phyloP scores from a whole-genome alignment of 2,329 filamentous ascomycete species.

The Trichoderma brevicompactum region DNA sequence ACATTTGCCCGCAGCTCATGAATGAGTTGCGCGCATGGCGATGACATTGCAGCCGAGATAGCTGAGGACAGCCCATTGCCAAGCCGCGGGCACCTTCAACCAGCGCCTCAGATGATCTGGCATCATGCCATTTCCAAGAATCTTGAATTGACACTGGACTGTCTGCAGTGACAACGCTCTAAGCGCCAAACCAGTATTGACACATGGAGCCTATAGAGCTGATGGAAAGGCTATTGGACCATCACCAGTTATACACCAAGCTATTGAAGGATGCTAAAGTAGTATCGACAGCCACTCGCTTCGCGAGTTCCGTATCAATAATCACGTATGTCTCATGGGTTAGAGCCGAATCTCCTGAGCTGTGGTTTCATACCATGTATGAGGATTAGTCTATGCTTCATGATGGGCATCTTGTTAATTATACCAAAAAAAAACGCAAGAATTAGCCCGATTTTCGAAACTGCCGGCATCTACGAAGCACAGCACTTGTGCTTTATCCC shows the following conservation, averaged over 20 bases:
- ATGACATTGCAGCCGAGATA: not conserved
- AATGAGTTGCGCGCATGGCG: not conserved
- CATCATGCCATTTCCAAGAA: slow-evolving; percentile 5
- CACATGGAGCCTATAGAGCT: not conserved
- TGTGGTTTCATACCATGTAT: slow-evolving; percentile 1
- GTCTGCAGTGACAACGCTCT: not conserved
- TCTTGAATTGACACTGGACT: not conserved
- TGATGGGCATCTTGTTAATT: not conserved
- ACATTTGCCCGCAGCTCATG: not conserved
- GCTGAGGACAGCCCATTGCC: not conserved
- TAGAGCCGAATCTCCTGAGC: slow-evolving; percentile 5
- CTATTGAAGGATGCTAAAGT: slow-evolving; percentile 14
- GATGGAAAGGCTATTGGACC: not conserved
- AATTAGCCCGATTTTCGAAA: not conserved
- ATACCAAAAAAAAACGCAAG: not conserved
- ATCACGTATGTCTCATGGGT: not conserved
- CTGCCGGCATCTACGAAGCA: not conserved
- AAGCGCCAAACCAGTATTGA: not conserved
- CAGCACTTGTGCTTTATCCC: not conserved
- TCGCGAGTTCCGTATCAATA: not conserved
- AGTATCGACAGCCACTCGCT: slow-evolving; percentile 21
- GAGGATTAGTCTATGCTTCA: slow-evolving; percentile 1
- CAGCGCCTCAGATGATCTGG: not conserved
- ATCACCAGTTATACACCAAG: slow-evolving; percentile 1
- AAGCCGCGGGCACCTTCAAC: not conserved